These are phyloP conservation scores for Orbilia quercus DNA, from an alignment of 2,329 filamentous ascomycete genomes.

Conservation along the genomic window DNA sequence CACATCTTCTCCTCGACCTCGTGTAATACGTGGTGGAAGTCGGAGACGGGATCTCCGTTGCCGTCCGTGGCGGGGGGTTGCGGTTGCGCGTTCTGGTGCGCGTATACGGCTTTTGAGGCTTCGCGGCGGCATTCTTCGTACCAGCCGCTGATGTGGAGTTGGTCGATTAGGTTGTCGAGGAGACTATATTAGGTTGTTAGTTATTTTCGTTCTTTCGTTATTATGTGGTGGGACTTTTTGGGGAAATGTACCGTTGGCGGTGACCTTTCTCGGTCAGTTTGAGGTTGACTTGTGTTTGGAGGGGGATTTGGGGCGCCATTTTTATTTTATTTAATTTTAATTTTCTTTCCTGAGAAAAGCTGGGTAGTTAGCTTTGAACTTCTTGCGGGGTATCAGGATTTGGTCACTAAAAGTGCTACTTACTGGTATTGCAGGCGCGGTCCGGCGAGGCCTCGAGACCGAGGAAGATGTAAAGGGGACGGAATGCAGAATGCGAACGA, in stretches of 20 bases:
- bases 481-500: background rate
- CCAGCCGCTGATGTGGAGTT: slow-evolving; percentile 51
- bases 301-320: slow-evolving; percentile 45
- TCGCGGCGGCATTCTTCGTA: slow-evolving; percentile 44
- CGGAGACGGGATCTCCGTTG: slow-evolving; percentile 39
- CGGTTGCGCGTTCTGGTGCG: slow-evolving; percentile 35
- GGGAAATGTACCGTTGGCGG: slow-evolving; percentile 32
- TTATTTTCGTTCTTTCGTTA: background rate
- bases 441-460: background rate
- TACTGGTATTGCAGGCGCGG: no score
- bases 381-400: no score
- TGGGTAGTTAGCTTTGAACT: background rate
- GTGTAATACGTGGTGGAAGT: slow-evolving; percentile 42
- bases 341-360: background rate
- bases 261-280: slow-evolving; percentile 47
- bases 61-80: slow-evolving; percentile 4
- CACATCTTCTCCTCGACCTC: slow-evolving; percentile 47
- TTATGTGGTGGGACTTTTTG: background rate
- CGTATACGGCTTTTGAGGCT: slow-evolving; percentile 38
- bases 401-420: no score
- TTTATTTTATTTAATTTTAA: no score
- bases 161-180: slow-evolving; percentile 47
- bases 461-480: slow-evolving; percentile 10
- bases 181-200: slow-evolving; percentile 18
- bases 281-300: slow-evolving; percentile 43